Base-by-base conservation (phyloP, 441 rosid species). In the Mallotus japonicus region DNA sequence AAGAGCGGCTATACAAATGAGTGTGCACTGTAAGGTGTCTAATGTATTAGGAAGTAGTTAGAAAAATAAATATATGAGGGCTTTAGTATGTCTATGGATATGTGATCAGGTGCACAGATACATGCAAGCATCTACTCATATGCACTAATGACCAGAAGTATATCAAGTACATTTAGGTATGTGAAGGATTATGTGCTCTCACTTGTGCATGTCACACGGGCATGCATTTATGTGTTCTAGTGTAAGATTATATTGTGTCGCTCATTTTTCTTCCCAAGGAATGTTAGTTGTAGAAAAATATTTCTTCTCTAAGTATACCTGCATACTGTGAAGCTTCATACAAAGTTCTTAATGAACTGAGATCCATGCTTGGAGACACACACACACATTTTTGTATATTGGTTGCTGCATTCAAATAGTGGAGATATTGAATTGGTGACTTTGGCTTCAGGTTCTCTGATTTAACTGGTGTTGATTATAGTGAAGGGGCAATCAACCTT, bases 401-500 rank as follows among this genome's bases (percentile, higher is more conserved):
- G 22, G 8, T 54, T 11, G 58, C 20, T 16, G 22, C 10, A n/a
- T 54, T n/a, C 58, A 54, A 13, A 54, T 54, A 54, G 58, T 54
- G 58, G 10, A 54, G 58, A 54, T 54, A 54, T 54, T 54, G 58
- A 54, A 3, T 54, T 54, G 24, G 20, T 69, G n/a, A 47, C 68
- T 77, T 66, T 73, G 67, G 55, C 44, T 78, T 70, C 86, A 92
- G 97, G 88, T 95, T 91, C 86, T 81, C 92, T 75, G 97, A 91
- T 78, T 86, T 92, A 81, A 95, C 95, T 8, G 98, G 98, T 75
- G 82, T 81, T 69, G 96, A 95, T 78, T 95, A 95, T 62, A 91
- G 97, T 75, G 98, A 95, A 83, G 92, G 91, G 44, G 99, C 96
- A 6, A 80, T 92, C 69, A 84, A 87, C 80, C 99, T 95, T 51